Percentiles rank a stretch among this genome's conserved stretches.
Conservation (phyloP, 2,329 filamentous ascomycete genomes). For the Xylariales sp. region DNA sequence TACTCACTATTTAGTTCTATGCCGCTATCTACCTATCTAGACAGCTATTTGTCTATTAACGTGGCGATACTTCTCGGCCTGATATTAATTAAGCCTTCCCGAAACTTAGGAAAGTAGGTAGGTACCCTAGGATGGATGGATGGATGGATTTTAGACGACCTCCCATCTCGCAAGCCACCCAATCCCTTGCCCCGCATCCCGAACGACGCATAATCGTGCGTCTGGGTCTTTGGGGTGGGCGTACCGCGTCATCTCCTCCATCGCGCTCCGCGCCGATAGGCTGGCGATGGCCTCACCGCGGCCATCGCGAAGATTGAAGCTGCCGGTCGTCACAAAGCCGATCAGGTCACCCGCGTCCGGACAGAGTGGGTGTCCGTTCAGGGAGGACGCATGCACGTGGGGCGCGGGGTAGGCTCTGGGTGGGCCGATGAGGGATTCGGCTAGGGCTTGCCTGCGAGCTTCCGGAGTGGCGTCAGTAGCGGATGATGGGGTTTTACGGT, state of each 20-base stretch:
- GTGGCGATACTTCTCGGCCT: background rate
- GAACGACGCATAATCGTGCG: slow-evolving; percentile 77
- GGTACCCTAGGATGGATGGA: too few species aligned
- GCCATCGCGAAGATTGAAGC: slow-evolving; percentile 82
- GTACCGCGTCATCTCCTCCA: slow-evolving; percentile 54
- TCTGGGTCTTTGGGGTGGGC: slow-evolving; percentile 52
- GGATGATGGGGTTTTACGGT: slow-evolving; percentile 21
- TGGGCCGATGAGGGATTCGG: slow-evolving; percentile 59
- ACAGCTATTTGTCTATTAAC: background rate
- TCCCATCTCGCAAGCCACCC: slow-evolving; percentile 87
- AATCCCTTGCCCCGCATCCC: slow-evolving; percentile 81
- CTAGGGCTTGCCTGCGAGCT: slow-evolving; percentile 58
- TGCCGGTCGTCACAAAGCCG: slow-evolving; percentile 90
- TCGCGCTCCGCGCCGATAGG: slow-evolving; percentile 69
- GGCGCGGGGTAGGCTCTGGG: slow-evolving; percentile 51
- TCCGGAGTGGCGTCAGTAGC: slow-evolving; percentile 43
- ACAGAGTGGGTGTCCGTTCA: slow-evolving; percentile 71
- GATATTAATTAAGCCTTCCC: too few species aligned
- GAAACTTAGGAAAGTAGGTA: too few species aligned
- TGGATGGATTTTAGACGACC: slow-evolving; percentile 53
- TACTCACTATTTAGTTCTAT: too few species aligned
- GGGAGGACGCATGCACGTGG: slow-evolving; percentile 52
- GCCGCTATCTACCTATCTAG: too few species aligned
- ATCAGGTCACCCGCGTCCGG: slow-evolving; percentile 81
- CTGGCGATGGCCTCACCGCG: slow-evolving; percentile 80